Base-by-base conservation (phyloP, 805 yeast species). In the Zygoascus bituminiphila region DNA sequence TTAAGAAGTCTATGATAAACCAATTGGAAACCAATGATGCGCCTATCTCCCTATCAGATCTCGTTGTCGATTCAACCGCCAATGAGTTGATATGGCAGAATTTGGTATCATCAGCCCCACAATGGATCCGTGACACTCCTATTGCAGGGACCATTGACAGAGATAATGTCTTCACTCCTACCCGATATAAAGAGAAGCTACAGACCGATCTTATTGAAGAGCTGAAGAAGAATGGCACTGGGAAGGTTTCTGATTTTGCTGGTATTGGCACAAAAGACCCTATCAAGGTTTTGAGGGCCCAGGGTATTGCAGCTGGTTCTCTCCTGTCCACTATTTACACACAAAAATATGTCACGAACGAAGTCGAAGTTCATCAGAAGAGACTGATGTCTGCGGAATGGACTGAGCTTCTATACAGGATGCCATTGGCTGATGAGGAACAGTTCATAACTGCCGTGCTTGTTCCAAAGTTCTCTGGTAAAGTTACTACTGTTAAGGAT, bases 101-200 rank as follows among this genome's bases (percentile, higher is more conserved):
- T 35, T 15, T 24, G 4, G 15, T 44, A n/a, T 14, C 26, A 2
- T 44, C 40, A 10, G 33, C n/a, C 4, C n/a, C 20, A 8, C 19
- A 21, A 6, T 23, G 38, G 38, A 31, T 23, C 2, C 17, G 33
- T 17, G 21, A 21, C 6, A 19, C 42, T 3, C 10, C 24, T 26
- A 26, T 23, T 17, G 15, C 15, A 8, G 49, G 49, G 6, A 22
- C 44, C 3, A 24, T 46, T 21, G 41, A 41, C 22, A 10, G 45
- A 6, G 4, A 39, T 26, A 33, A 36, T 22, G 20, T 50, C 8
- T 54, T 37, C 23, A 49, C 50, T 15, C 57, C 57, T 6, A 29
- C 41, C 4, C 37, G 26, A 4, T 52, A 46, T 35, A 46, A 41
- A 33, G 45, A 47, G 12, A 25, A 24, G 14, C 47, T 41, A 42